phyloP scores from a whole-genome alignment of 345 rosid genomes.

The Citrus inodora region DNA sequence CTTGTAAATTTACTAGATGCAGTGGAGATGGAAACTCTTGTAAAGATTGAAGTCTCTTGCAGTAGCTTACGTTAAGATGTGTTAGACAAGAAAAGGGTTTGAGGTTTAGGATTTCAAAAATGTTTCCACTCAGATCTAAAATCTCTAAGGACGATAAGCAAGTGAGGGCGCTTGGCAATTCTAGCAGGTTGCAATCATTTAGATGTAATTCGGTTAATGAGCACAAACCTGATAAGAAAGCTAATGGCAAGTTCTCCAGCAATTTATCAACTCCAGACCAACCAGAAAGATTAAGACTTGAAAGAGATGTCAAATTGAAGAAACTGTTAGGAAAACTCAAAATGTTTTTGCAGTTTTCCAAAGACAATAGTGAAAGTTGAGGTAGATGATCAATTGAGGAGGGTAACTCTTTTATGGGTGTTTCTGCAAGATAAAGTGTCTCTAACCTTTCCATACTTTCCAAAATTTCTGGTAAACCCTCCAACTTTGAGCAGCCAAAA shows the following conservation, averaged over 20 bases:
- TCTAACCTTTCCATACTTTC: not conserved
- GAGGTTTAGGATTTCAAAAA: conserved; percentile 3
- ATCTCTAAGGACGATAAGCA: not conserved
- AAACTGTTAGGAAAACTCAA: conserved; percentile 1
- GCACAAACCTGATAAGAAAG: conserved; percentile 1
- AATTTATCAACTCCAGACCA: not conserved
- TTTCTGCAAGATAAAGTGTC: not conserved
- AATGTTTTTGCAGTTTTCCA: conserved; percentile 5
- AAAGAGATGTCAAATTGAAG: not conserved
- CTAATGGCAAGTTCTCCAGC: not conserved
- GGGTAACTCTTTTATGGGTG: conserved; percentile 11
- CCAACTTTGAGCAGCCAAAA: not conserved
- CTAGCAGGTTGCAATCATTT: not conserved
- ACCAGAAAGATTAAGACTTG: not conserved
- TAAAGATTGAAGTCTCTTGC: not conserved
- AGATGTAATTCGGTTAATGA: not conserved
- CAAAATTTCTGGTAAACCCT: not conserved
- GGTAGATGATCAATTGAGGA: not conserved
- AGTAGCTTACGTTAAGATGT: not conserved
- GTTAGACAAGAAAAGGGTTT: conserved; percentile 3
- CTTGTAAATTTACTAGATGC: not conserved
- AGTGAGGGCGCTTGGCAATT: not conserved
- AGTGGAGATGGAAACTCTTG: not conserved
- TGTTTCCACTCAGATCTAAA: not conserved
- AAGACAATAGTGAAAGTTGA: not conserved